Base-by-base conservation (phyloP, 2,329 filamentous ascomycete species). In the Epichloe sp. region DNA sequence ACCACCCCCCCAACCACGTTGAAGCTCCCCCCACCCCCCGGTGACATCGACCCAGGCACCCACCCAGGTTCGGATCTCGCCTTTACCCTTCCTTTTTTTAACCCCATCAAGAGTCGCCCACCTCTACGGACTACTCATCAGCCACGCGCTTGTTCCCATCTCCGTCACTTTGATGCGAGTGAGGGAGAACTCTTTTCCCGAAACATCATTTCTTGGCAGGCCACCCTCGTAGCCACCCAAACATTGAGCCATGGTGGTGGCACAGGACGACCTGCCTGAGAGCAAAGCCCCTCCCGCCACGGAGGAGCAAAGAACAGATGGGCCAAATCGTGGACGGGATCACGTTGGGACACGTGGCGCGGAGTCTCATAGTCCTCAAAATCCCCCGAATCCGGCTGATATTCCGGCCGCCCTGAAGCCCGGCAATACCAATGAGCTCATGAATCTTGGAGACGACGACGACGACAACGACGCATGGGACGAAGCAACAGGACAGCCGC, bases 391-490 rank as follows among this genome's bases (percentile, higher is more conserved):
- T 17, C 51, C 40, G 10, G 43, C 57, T 45, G 52, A 60, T 10
- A 54, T 68, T 12, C 23, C 23, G 7, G 6, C 23, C 23, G 7
- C 23, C 23, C 23, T 7, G 23, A 26, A 7, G 7, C 6, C 23
- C 23, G 68, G 67, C 21, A 58, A 57, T 2, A 14, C 31, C 8
- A 43, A 15, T n/a, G 54, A 47, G 5, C 57, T 57, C 15, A 52
- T 53, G 46, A 56, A 50, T 11, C 50, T 56, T 6, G 53, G 53
- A 47, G 55, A 60, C n/a, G 59, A 54, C 11, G 61, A 65, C 19
- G 61, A 54, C 19, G 61, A 54, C 12, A 61, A 65, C 21, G 21
- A 23, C 19, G 61, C 57, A 3, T 67, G 65, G 65, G 58, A 59
- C 44, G 62, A 64, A 35, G 56, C 58, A 47, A 60, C 55, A 47